A percentile compares a stretch with the other conserved stretches of the same genome.
These are phyloP conservation scores for Xerocomus minutiporus DNA, from an alignment of 1,284 basidiomycete species.

Conservation along the genomic window DNA sequence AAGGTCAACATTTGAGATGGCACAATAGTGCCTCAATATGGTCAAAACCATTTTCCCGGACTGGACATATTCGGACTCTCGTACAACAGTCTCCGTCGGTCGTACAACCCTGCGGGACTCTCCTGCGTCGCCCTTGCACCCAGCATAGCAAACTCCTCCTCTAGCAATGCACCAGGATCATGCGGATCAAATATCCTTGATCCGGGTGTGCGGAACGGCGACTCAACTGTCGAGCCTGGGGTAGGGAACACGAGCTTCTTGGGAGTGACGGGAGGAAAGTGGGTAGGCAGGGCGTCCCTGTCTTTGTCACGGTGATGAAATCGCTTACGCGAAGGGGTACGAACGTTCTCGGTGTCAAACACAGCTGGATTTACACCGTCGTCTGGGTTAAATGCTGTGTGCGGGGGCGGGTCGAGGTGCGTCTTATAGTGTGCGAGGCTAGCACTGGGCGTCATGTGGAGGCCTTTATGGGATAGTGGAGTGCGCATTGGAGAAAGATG, in stretches of 20 bases:
- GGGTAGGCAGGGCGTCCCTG: constrained; percentile 18
- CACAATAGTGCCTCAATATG: not conserved
- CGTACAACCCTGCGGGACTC: constrained; percentile 59
- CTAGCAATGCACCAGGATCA: constrained; percentile 57
- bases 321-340: constrained; percentile 53
- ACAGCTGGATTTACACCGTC: constrained; percentile 37
- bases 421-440: constrained; percentile 63
- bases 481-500: constrained; percentile 58
- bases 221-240: constrained; percentile 31
- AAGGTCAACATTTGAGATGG: not conserved
- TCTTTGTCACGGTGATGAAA: constrained; percentile 29
- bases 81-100: constrained; percentile 47
- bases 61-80: constrained; percentile 52
- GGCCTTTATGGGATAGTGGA: constrained; percentile 60
- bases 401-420: constrained; percentile 56
- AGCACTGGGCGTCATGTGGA: constrained; percentile 61
- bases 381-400: constrained; percentile 36
- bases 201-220: constrained; percentile 59
- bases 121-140: constrained; percentile 40
- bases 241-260: constrained; percentile 46
- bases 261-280: constrained; percentile 54
- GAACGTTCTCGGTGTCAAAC: constrained; percentile 40
- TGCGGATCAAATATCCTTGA: constrained; percentile 60
- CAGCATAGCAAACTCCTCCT: constrained; percentile 59
- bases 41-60: constrained; percentile 51